phyloP scores from a whole-genome alignment of 2,329 filamentous ascomycete genomes.

The Sporothrix schenckii region DNA sequence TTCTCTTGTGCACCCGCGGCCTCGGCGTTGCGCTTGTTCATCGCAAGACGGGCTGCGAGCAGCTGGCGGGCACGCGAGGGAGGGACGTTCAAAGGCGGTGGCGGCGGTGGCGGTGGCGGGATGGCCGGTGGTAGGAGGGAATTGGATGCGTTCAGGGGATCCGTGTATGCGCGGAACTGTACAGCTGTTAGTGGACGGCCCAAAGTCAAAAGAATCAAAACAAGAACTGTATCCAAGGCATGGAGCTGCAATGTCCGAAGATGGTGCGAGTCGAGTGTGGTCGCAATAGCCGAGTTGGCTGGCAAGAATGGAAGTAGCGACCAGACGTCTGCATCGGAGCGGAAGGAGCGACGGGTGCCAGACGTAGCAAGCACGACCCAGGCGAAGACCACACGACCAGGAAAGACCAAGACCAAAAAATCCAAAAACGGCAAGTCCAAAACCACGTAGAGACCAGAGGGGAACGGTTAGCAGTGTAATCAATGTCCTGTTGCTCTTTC shows the following conservation, averaged over 20 bases:
- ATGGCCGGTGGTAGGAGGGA: constrained; percentile 62
- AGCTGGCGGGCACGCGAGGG: constrained; percentile 85
- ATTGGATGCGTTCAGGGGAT: constrained; percentile 54
- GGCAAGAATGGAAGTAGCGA: background rate
- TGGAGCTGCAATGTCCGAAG: background rate
- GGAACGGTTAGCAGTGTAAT: background rate
- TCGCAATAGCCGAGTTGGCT: constrained; percentile 1
- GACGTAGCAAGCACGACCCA: background rate
- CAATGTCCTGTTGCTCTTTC: constrained; percentile 5
- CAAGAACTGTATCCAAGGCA: background rate
- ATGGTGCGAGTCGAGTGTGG: background rate
- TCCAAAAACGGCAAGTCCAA: background rate
- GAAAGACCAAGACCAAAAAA: constrained; percentile 20
- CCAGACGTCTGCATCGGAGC: background rate
- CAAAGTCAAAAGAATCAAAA: background rate
- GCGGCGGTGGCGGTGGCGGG: constrained; percentile 64
- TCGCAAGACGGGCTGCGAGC: constrained; percentile 82
- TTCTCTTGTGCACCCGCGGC: constrained; percentile 50
- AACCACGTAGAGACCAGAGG: background rate
- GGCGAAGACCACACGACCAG: background rate
- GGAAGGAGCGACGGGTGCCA: background rate
- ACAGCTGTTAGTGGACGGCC: constrained; percentile 26
- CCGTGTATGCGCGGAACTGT: constrained; percentile 64
- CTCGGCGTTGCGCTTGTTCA: constrained; percentile 65
- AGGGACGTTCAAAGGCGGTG: constrained; percentile 74